Conservation (phyloP, 202 grass and related monocot species). For the Setaria viridis region DNA sequence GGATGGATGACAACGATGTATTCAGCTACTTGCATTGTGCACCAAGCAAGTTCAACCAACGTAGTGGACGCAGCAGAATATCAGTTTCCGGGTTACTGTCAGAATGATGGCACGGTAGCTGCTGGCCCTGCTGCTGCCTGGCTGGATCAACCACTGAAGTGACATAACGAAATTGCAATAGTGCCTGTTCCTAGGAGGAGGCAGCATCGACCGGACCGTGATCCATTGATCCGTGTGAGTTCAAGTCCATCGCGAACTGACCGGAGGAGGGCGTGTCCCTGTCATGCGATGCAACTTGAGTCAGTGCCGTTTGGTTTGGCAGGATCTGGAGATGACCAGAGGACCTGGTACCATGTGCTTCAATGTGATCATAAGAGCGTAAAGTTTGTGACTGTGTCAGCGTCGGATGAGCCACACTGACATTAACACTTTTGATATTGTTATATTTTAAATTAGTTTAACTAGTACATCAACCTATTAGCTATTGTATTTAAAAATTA, state of each 20-base stretch:
- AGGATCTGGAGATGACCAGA: neutral
- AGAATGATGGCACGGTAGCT: slow-evolving; percentile 21
- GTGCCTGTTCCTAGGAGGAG: slow-evolving; percentile 20
- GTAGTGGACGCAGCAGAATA: slow-evolving; percentile 42
- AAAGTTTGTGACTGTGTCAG: neutral
- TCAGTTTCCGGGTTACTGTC: slow-evolving; percentile 54
- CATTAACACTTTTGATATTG: neutral
- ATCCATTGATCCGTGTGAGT: neutral
- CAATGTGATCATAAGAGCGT: neutral
- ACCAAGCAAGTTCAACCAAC: slow-evolving; percentile 28
- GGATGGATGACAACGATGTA: slow-evolving; percentile 19
- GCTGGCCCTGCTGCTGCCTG: neutral
- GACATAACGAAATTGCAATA: slow-evolving; percentile 16
- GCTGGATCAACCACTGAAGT: slow-evolving; percentile 31
- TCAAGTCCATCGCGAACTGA: slow-evolving; percentile 28
- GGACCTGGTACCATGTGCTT: neutral
- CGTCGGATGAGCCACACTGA: neutral
- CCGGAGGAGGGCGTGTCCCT: slow-evolving; percentile 37
- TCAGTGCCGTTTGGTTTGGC: slow-evolving; percentile 35
- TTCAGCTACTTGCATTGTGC: slow-evolving; percentile 40
- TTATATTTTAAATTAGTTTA: no score
- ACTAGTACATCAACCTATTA: no score
- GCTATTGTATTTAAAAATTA: no score
- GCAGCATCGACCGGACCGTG: neutral
- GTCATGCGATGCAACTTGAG: slow-evolving; percentile 24